Evolutionary conservation across 352 stramenopile species (phyloP).

Genomic region (Phytophthora constricta): DNA sequence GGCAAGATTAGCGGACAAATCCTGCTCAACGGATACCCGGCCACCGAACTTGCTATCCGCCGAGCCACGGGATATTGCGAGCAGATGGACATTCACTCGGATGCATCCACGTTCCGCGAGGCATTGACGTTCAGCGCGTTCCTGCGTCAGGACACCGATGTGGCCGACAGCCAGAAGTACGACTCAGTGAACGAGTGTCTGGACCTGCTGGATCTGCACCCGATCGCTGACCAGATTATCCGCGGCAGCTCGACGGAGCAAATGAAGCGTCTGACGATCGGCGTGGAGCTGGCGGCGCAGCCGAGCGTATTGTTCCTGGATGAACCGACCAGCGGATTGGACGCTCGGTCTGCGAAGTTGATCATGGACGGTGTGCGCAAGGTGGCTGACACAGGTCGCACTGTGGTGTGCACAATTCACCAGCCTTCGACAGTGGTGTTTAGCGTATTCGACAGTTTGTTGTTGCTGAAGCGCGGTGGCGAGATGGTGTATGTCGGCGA

Average conservation of each 20-base stretch:
- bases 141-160: conserved; percentile 50
- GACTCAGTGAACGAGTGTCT: conserved; percentile 42
- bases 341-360: conserved; percentile 76
- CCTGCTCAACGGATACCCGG: conserved; percentile 79
- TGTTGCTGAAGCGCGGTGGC: conserved; percentile 68
- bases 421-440: conserved; percentile 59
- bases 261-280: conserved; percentile 55
- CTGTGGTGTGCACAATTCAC: conserved; percentile 90
- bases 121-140: conserved; percentile 87
- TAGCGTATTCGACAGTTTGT: conserved; percentile 74
- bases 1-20: conserved; percentile 83
- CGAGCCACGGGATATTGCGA: conserved; percentile 48
- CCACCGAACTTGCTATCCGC: conserved; percentile 36
- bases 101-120: conserved; percentile 89
- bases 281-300: conserved; percentile 77
- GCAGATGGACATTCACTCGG: conserved; percentile 87
- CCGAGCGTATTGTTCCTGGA: conserved; percentile 83
- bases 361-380: conserved; percentile 85
- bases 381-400: conserved; percentile 59
- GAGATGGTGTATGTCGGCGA: conserved; percentile 65
- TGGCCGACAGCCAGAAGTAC: conserved; percentile 34
- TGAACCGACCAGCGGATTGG: conserved; percentile 80
- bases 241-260: conserved; percentile 47
- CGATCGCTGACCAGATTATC: conserved; percentile 44
- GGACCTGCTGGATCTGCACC: conserved; percentile 30